Evolutionary conservation across 148 eudicot genomes (phyloP).

Genomic region (Fagopyrum tataricum): DNA sequence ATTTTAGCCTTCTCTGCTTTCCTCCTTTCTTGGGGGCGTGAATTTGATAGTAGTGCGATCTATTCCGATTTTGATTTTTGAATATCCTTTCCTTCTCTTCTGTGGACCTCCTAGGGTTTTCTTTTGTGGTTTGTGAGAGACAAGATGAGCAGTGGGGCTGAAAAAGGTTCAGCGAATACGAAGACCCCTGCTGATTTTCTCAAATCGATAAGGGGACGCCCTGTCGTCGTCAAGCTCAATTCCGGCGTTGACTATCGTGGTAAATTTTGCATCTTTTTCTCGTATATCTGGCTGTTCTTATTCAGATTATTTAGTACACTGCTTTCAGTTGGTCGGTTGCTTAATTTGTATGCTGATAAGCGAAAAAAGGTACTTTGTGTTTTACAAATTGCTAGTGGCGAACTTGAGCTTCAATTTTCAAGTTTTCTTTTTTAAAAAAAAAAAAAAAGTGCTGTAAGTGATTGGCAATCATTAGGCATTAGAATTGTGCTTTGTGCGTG

Average conservation of each 20-base stretch:
- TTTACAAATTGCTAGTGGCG: neutral
- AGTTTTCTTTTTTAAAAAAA: no score
- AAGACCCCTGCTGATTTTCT: slow-evolving; percentile 95
- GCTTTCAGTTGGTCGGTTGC: neutral
- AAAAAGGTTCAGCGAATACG: slow-evolving; percentile 55
- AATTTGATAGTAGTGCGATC: neutral
- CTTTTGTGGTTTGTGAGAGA: slow-evolving; percentile 12
- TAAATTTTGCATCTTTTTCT: slow-evolving; percentile 13
- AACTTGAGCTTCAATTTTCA: neutral
- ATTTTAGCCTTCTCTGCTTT: neutral
- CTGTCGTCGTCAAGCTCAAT: slow-evolving; percentile 94
- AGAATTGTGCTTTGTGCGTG: neutral
- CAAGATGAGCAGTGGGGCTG: slow-evolving; percentile 67
- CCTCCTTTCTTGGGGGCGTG: neutral
- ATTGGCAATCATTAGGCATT: neutral
- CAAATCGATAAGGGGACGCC: slow-evolving; percentile 92
- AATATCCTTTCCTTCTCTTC: neutral
- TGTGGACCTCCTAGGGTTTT: neutral
- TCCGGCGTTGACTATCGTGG: slow-evolving; percentile 98
- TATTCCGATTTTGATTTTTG: neutral
- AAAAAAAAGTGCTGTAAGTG: neutral
- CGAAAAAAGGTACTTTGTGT: neutral
- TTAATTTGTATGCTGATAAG: neutral
- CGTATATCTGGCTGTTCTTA: neutral
- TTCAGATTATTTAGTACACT: neutral